phyloP scores from a whole-genome alignment of 306 rosid genomes.

The Fagus sylvatica region DNA sequence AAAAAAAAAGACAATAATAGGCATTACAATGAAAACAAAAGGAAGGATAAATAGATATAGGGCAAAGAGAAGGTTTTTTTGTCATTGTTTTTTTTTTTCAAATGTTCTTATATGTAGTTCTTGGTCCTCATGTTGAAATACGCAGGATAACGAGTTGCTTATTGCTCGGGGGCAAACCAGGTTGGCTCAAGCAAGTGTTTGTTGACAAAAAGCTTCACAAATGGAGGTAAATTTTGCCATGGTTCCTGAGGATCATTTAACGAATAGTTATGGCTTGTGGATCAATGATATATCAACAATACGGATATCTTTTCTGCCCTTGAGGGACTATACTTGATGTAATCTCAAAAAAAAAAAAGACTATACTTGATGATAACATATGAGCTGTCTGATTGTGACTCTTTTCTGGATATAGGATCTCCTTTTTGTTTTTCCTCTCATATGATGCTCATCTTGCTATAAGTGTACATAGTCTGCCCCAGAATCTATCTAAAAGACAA shows the following conservation, averaged over 20 bases:
- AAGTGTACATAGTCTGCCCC: neutral
- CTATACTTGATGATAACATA: neutral
- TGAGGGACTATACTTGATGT: neutral
- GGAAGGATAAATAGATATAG: neutral
- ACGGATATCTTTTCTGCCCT: neutral
- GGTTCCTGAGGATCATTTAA: constrained; percentile 20
- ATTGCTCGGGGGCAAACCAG: constrained; percentile 47
- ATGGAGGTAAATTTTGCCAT: constrained; percentile 16
- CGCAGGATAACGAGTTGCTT: constrained; percentile 74
- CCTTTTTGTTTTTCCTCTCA: neutral
- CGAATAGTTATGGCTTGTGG: neutral
- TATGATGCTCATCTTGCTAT: neutral
- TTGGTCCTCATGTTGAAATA: constrained; percentile 6
- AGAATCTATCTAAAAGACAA: neutral
- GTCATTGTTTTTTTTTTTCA: neutral
- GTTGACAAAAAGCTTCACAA: constrained; percentile 29
- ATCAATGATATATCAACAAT: neutral
- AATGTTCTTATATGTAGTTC: neutral
- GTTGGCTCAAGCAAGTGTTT: constrained; percentile 55
- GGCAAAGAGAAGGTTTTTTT: neutral
- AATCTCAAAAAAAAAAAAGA: neutral
- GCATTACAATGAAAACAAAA: neutral
- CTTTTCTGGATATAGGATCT: neutral
- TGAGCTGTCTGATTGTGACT: neutral
- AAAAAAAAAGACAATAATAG: too few species aligned